Evolutionary conservation across 345 rosid species (phyloP).

Genomic region (Moringa oleifera): DNA sequence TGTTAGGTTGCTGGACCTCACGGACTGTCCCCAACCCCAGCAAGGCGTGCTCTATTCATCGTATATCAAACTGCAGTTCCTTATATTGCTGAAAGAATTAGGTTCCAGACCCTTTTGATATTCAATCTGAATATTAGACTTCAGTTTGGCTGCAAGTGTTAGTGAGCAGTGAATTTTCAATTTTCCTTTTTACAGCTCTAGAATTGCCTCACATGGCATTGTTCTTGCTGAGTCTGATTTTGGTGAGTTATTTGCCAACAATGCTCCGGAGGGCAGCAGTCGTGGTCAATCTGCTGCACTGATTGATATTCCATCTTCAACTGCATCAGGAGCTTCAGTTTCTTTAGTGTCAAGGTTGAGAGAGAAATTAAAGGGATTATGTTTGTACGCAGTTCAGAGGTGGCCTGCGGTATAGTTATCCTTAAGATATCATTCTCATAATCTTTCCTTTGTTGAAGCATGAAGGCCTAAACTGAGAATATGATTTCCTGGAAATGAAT

Average conservation of each 20-base stretch:
- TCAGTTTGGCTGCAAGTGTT: background rate
- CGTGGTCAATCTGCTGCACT: conserved; percentile 25
- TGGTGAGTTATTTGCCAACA: conserved; percentile 34
- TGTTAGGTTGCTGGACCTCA: conserved; percentile 68
- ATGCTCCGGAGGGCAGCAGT: conserved; percentile 26
- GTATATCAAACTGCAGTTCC: conserved; percentile 77
- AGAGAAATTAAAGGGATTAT: conserved; percentile 40
- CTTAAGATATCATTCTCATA: background rate
- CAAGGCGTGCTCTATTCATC: conserved; percentile 84
- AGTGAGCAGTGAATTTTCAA: background rate
- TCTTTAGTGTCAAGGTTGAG: conserved; percentile 49
- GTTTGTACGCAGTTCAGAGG: conserved; percentile 54
- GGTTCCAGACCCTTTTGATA: conserved; percentile 26
- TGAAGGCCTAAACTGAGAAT: background rate
- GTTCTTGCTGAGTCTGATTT: conserved; percentile 52
- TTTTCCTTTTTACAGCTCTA: conserved; percentile 40
- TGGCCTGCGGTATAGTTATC: conserved; percentile 66
- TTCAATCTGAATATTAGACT: no score
- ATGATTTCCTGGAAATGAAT: background rate
- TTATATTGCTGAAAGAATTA: conserved; percentile 81
- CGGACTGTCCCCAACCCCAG: conserved; percentile 92
- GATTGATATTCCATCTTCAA: conserved; percentile 33
- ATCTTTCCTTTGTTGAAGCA: background rate
- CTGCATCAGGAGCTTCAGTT: conserved; percentile 33
- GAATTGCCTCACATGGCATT: conserved; percentile 65